phyloP scores from a whole-genome alignment of 805 yeast genomes.

The Ascoidea rubescens region DNA sequence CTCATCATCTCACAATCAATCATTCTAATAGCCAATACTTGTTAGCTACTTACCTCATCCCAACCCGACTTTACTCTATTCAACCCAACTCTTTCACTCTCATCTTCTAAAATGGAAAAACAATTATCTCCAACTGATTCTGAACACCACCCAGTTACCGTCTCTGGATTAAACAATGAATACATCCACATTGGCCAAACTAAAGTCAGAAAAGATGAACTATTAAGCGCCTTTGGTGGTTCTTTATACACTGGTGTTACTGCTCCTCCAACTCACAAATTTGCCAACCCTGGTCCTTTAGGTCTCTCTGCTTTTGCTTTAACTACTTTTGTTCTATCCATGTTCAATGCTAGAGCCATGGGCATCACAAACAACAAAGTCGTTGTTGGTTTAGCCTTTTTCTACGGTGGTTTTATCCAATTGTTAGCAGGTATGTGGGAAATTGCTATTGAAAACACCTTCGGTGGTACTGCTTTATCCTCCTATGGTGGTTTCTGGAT shows the following conservation, averaged over 20 bases:
- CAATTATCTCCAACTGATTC: too few relatives aligned
- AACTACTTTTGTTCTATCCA: conserved; percentile 44
- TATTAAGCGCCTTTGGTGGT: conserved; percentile 58
- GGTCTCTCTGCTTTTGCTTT: conserved; percentile 50
- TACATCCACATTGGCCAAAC: conserved; percentile 59
- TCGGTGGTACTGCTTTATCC: conserved; percentile 36
- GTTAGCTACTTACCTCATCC: too few relatives aligned
- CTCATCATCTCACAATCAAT: too few relatives aligned
- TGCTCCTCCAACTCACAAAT: conserved; percentile 31
- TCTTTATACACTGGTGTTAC: conserved; percentile 45
- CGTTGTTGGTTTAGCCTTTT: conserved; percentile 46
- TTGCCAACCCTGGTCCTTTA: conserved; percentile 54
- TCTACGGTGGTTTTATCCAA: conserved; percentile 52
- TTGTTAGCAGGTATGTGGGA: conserved; percentile 57
- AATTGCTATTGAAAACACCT: conserved; percentile 46
- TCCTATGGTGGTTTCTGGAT: conserved; percentile 50
- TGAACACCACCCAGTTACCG: too few relatives aligned
- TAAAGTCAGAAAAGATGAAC: conserved; percentile 43
- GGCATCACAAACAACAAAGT: conserved; percentile 40
- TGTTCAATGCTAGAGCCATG: conserved; percentile 41
- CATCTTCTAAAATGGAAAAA: too few relatives aligned
- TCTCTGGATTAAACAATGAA: conserved; percentile 36
- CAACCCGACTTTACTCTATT: too few relatives aligned
- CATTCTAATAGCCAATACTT: too few relatives aligned
- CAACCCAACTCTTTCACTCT: too few relatives aligned